These are phyloP conservation scores for Capronia epimyces DNA, from an alignment of 2,329 filamentous ascomycete genomes.

Conservation along the genomic window DNA sequence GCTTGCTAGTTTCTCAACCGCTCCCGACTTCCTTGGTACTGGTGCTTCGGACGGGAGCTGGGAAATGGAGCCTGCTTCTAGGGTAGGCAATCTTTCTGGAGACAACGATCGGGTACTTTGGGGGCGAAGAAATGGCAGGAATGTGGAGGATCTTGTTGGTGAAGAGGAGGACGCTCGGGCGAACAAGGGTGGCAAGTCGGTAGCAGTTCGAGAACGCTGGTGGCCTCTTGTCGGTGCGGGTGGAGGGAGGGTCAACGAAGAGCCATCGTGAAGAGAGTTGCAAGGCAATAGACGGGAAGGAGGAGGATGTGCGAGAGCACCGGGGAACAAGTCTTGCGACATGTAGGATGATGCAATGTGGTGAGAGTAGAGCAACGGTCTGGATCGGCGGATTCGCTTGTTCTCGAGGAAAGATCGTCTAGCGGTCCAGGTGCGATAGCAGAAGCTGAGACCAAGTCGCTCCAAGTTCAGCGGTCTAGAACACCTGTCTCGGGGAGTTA, in stretches of 20 bases:
- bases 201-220: constrained; percentile 22
- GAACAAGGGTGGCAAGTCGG: constrained; percentile 25
- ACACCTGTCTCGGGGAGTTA: no score
- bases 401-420: background rate
- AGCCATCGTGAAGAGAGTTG: constrained; percentile 1
- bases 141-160: constrained; percentile 26
- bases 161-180: constrained; percentile 19
- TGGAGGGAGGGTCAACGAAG: constrained; percentile 18
- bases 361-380: background rate
- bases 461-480: no score
- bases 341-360: constrained; percentile 22
- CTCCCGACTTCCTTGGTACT: constrained; percentile 14
- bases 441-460: background rate
- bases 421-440: background rate
- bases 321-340: constrained; percentile 16
- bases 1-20: constrained; percentile 36
- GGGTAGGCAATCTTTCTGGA: constrained; percentile 17
- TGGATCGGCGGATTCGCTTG: background rate
- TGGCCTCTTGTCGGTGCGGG: constrained; percentile 23
- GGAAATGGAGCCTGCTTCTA: constrained; percentile 13
- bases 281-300: constrained; percentile 9
- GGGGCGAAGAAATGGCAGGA: constrained; percentile 24
- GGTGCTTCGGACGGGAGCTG: constrained; percentile 8
- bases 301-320: constrained; percentile 10
- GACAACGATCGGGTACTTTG: constrained; percentile 25